Evolutionary conservation across 768 basidiomycete species (phyloP), one percentile per base, ranked within the genome.

Genomic region (Pholiota molesta): DNA sequence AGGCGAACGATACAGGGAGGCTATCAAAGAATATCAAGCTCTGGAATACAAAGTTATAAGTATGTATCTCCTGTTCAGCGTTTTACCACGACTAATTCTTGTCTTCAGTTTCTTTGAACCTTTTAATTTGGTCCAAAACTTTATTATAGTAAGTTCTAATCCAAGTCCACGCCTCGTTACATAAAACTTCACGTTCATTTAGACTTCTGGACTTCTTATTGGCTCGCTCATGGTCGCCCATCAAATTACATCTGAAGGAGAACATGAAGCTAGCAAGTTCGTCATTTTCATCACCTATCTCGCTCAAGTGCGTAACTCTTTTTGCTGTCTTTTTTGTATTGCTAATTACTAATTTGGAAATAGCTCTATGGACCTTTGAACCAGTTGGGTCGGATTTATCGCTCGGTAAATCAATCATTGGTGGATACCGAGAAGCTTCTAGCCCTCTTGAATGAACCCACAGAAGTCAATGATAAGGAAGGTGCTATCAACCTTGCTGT

Each of bases 361-460:
- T 54, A 91, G 82, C 77, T 93, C 14, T 92, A 91, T 63, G 82
- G 79, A 0, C 92, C 92, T 5, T 80, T 95, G 40, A 89, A 88
- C 69, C 88, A 87, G 69, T 84, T 94, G 52, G 92, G 90, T 17
- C 89, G 84, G 66, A 86, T 92, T 49, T 94, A 95, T 71, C 87
- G 91, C 23, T 84, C 87, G 7, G 80, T 91, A 65, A 88, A 91
- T 73, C 84, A 90, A 70, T 84, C 90, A 44, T 75, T 93, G 59
- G 86, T 92, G 19, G 92, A 95, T 70, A 90, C 92, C 7, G 94
- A 97, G 73, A 90, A 87, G 69, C 81, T 98, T 47, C 80, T 97
- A 60, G 84, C 89, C 59, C 80, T 95, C 17, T 81, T 99, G 7
- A 86, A 87, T 62, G 91, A 96, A 70, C 87, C 91, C 1, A 89